Evolutionary conservation across 495 filamentous ascomycete genomes (phyloP).

Genomic region (Neurospora sp.): DNA sequence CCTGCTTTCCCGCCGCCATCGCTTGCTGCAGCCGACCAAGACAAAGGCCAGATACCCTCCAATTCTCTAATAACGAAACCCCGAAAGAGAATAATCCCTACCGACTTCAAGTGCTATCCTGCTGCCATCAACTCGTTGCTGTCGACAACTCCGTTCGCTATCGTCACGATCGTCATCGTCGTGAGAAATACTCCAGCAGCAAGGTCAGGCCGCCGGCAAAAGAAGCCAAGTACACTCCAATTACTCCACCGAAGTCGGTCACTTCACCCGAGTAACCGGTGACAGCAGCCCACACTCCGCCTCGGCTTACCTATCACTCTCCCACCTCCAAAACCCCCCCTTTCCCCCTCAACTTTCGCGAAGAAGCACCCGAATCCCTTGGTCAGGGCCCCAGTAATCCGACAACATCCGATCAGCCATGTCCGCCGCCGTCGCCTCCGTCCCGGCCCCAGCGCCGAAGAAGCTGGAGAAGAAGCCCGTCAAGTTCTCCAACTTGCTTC

Average conservation of each 20-base stretch:
- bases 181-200: neutral
- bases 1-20: neutral
- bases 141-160: neutral
- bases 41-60: neutral
- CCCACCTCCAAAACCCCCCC: conserved; percentile 4
- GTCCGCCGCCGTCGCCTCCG: conserved; percentile 48
- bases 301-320: conserved; percentile 8
- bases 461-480: conserved; percentile 96
- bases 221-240: neutral
- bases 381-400: conserved; percentile 71
- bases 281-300: neutral
- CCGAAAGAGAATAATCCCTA: neutral
- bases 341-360: conserved; percentile 33
- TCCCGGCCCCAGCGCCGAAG: conserved; percentile 39
- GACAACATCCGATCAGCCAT: conserved; percentile 37
- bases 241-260: neutral
- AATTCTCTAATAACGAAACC: no score
- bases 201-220: neutral
- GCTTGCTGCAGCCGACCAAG: neutral
- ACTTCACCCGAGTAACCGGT: conserved; percentile 1
- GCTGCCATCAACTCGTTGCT: neutral
- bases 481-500: conserved; percentile 97
- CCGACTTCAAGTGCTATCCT: neutral
- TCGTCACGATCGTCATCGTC: neutral
- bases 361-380: conserved; percentile 83